Percentiles rank a stretch among this genome's conserved stretches.
Evolutionary conservation across 2,329 filamentous ascomycete species (phyloP).

Genomic region (Colletotrichum truncatum): DNA sequence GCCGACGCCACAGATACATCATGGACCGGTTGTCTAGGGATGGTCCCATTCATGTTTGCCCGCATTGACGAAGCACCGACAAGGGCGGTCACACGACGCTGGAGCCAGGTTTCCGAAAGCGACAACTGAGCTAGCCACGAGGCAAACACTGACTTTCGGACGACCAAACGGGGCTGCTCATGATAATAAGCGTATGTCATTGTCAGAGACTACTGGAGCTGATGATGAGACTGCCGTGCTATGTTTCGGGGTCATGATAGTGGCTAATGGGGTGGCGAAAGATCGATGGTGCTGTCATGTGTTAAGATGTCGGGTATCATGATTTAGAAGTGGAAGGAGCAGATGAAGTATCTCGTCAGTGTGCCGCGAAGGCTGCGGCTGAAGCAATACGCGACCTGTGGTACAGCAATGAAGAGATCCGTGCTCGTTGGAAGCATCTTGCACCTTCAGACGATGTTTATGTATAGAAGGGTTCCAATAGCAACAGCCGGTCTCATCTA

Average conservation of each 20-base stretch:
- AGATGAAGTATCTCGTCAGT: neutral
- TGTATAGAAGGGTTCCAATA: neutral
- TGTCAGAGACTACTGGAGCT: constrained; percentile 1
- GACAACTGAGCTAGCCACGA: neutral
- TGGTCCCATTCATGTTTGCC: neutral
- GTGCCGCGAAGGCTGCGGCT: neutral
- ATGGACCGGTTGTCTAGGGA: neutral
- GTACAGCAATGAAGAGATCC: neutral
- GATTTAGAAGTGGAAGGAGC: neutral
- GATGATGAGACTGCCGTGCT: constrained; percentile 6
- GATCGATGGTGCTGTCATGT: neutral
- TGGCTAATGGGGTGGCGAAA: neutral
- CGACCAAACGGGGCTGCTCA: constrained; percentile 3
- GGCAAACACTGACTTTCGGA: neutral
- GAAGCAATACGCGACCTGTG: neutral
- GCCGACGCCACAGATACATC: neutral
- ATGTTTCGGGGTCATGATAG: constrained; percentile 12
- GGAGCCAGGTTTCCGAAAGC: neutral
- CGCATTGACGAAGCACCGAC: constrained; percentile 22
- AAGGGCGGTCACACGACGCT: constrained; percentile 19
- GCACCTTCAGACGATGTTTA: neutral
- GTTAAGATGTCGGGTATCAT: neutral
- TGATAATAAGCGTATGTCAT: constrained; percentile 3
- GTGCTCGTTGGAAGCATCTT: neutral
- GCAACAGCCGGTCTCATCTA: neutral